Conservation (phyloP, 116 monocot genomes). For the Iris pallida region DNA sequence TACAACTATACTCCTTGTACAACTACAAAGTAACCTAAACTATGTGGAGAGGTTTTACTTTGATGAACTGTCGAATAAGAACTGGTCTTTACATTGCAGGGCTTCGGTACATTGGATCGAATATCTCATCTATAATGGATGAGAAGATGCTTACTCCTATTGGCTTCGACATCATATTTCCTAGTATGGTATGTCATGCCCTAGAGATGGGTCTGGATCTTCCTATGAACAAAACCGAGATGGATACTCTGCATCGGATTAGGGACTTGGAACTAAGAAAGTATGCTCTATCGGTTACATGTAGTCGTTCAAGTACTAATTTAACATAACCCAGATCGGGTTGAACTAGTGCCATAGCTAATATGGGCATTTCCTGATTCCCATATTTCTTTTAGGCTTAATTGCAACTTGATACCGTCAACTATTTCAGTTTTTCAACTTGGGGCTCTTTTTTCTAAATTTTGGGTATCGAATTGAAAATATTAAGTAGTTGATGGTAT, state of each 20-base stretch:
- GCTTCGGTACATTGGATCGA: conserved; percentile 46
- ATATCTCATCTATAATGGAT: conserved; percentile 41
- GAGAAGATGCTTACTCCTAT: conserved; percentile 54
- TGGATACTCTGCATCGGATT: conserved; percentile 28
- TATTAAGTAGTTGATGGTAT: no score
- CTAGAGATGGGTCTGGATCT: conserved; percentile 56
- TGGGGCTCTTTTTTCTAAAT: no score
- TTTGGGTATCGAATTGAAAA: no score
- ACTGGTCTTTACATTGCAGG: conserved; percentile 43
- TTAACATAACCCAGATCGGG: no score
- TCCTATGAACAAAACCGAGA: conserved; percentile 29
- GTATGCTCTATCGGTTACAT: conserved; percentile 14
- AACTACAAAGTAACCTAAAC: no score
- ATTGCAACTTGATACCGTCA: no score
- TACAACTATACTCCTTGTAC: no score
- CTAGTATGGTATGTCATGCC: conserved; percentile 57
- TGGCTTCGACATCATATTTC: conserved; percentile 78
- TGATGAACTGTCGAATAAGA: conserved; percentile 2
- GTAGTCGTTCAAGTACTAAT: no score
- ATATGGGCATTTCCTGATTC: no score
- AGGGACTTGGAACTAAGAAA: conserved; percentile 58
- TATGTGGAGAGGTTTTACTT: conserved; percentile 3
- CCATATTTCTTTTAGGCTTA: no score
- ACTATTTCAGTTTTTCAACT: no score
- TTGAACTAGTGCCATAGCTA: no score